phyloP scores from a whole-genome alignment of 1,284 basidiomycete genomes.

The Ustilago cynodontis region DNA sequence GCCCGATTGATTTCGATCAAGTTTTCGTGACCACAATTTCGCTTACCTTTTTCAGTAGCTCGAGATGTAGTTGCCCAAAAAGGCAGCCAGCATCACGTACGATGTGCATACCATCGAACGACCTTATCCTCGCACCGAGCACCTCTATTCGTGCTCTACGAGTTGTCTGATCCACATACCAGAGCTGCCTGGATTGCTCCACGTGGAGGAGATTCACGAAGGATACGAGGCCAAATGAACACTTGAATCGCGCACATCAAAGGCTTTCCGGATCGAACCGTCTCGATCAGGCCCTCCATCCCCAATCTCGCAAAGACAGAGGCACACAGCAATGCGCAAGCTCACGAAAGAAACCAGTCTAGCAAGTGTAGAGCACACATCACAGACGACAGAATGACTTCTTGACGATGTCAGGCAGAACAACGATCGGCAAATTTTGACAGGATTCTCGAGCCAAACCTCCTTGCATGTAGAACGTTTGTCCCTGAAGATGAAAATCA shows the following conservation, averaged over 20 bases:
- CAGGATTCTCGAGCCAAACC: constrained; percentile 14
- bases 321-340: not conserved
- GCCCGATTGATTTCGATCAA: not conserved
- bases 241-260: not conserved
- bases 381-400: not conserved
- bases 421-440: not conserved
- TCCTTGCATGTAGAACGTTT: constrained; percentile 20
- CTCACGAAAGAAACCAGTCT: no score
- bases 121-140: not conserved
- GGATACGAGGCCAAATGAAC: not conserved
- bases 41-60: not conserved
- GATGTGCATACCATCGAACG: not conserved
- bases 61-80: no score
- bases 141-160: no score
- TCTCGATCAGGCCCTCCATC: not conserved
- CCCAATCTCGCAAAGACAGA: not conserved
- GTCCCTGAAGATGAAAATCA: not conserved
- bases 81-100: no score
- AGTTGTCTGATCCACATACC: no score
- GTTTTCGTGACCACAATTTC: not conserved
- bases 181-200: no score
- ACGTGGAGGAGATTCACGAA: no score
- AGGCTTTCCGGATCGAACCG: not conserved
- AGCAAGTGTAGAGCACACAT: no score
- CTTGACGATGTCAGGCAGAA: no score